Conservation (phyloP, 495 filamentous ascomycete species). For the Venustampulla echinocandica region DNA sequence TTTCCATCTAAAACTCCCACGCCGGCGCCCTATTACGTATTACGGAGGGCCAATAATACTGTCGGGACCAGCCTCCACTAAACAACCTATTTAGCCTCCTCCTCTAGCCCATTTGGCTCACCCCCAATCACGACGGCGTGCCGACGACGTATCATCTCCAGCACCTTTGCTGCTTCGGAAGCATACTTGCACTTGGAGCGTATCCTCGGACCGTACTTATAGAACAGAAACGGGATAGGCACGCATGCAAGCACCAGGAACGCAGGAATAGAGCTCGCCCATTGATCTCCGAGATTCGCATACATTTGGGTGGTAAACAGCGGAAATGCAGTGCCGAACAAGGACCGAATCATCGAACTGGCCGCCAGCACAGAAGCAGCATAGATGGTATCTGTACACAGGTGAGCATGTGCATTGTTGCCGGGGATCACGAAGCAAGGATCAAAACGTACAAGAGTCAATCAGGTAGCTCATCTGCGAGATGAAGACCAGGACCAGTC, state of each 20-base stretch:
- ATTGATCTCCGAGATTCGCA: conserved; percentile 64
- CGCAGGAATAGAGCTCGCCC: conserved; percentile 69
- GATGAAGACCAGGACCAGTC: conserved; percentile 61
- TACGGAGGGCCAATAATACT: too few species aligned
- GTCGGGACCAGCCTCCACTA: too few species aligned
- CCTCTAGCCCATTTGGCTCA: conserved; percentile 20
- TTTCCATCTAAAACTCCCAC: too few species aligned
- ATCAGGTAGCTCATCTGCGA: conserved; percentile 61
- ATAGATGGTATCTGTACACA: conserved; percentile 61
- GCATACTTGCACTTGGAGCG: conserved; percentile 67
- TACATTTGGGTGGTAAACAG: conserved; percentile 78
- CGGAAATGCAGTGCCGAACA: conserved; percentile 74
- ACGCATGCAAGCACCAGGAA: conserved; percentile 69
- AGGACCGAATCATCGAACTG: conserved; percentile 55
- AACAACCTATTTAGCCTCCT: too few species aligned
- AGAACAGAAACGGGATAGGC: conserved; percentile 75
- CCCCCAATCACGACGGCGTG: conserved; percentile 19
- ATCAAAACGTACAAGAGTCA: conserved; percentile 36
- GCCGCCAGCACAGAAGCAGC: conserved; percentile 73
- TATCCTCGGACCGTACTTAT: conserved; percentile 61
- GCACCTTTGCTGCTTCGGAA: conserved; percentile 48
- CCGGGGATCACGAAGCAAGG: conserved; percentile 4
- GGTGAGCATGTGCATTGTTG: conserved; percentile 39
- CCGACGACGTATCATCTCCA: conserved; percentile 32
- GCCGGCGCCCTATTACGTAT: too few species aligned